Conservation (phyloP, 2,329 filamentous ascomycete species). For the Trichoderma harzianum region DNA sequence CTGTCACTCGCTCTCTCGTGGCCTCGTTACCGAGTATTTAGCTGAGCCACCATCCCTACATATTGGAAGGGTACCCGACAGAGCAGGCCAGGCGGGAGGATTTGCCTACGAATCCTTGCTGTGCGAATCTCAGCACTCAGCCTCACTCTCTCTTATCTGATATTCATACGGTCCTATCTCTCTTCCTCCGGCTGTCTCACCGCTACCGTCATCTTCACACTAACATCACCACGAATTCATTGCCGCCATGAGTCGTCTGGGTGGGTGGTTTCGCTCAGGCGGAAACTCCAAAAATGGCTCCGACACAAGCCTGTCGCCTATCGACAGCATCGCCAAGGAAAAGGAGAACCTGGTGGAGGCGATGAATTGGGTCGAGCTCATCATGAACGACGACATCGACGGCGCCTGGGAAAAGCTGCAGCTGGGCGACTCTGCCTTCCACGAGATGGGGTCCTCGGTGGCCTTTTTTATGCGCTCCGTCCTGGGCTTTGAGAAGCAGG, state of each 20-base stretch:
- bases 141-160: background rate
- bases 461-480: constrained; percentile 82
- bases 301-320: constrained; percentile 25
- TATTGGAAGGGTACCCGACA: background rate
- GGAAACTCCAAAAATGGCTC: constrained; percentile 30
- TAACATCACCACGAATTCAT: constrained; percentile 14
- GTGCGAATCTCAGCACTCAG: background rate
- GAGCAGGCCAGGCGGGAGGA: background rate
- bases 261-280: constrained; percentile 49
- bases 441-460: constrained; percentile 77
- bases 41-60: background rate
- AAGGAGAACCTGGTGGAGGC: constrained; percentile 56
- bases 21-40: background rate
- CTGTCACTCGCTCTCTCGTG: background rate
- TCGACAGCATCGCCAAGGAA: constrained; percentile 40
- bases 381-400: constrained; percentile 89
- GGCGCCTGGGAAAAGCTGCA: constrained; percentile 71
- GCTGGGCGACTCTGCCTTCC: constrained; percentile 78
- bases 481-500: constrained; percentile 84
- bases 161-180: background rate
- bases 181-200: background rate
- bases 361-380: constrained; percentile 63
- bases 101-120: background rate
- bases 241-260: constrained; percentile 45
- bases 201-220: background rate